Base-by-base conservation (phyloP, 805 yeast species). In the Starmerella vaccinii region DNA sequence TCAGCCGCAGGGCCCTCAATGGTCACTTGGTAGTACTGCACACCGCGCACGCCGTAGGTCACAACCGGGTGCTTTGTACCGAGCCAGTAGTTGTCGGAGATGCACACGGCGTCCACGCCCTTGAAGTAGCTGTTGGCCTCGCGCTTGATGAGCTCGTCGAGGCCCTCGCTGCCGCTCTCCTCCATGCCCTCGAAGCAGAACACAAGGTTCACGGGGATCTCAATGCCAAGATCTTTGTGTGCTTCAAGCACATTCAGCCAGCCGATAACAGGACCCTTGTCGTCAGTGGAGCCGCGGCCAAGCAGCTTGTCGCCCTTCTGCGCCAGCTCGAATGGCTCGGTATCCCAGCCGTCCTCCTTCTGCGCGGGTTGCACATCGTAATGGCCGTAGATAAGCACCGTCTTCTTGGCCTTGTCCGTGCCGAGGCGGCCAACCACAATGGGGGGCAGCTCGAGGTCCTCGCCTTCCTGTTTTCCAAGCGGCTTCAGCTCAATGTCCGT, bases 141-240 rank as follows among this genome's bases (percentile, higher is more conserved):
- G 38, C 72, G 68, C 46, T 80, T 81, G 62, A 92, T 83, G 62
- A 92, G 76, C 32, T 72, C 80, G 59, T 90, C 98, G 57, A 92
- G 76, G 32, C 97, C 97, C 46, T 86, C 69, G 30, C 96, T 87
- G 22, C 99, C 99, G 57, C 89, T 81, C 71, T 92, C 99, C 71
- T 92, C 99, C 99, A 92, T 92, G 55, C 98, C 97, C 71, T 92
- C 99, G 63, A 92, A 92, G 69, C 96, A 87, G 65, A 84, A 82
- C 46, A 88, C 77, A 61, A 92, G 70, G 71, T 92, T 92, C 56
- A 92, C 97, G 18, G 99, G 99, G 52, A 92, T 75, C 57, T 89
- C 96, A 63, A 85, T 63, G 19, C 86, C 88, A 51, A 86, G 76
- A 59, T 80, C 84, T 51, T 76, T 80, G 70, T 92, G 97, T 15